phyloP scores from a whole-genome alignment of 805 yeast genomes.

The Blastobotrys mokoenaii region DNA sequence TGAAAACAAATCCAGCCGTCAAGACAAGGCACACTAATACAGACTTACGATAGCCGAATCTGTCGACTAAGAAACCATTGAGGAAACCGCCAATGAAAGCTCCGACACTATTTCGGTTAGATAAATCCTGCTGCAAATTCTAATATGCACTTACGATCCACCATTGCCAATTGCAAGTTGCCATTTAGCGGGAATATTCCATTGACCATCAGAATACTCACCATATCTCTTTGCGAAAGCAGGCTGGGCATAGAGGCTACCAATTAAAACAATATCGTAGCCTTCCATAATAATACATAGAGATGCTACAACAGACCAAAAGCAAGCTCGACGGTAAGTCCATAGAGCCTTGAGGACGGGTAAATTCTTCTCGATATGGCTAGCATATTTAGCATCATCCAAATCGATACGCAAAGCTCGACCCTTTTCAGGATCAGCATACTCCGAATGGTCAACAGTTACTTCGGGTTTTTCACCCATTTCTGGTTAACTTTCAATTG shows the following conservation, averaged over 20 bases:
- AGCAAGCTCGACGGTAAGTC: constrained; percentile 36
- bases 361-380: constrained; percentile 10
- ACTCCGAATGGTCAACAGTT: too few relatives aligned
- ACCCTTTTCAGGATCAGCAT: too few relatives aligned
- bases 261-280: constrained; percentile 34
- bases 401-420: neutral
- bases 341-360: constrained; percentile 28
- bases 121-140: constrained; percentile 5
- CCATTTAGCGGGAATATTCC: constrained; percentile 35
- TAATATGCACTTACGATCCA: constrained; percentile 7
- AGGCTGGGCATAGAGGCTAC: constrained; percentile 37
- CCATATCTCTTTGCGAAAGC: constrained; percentile 38
- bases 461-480: too few relatives aligned
- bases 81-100: constrained; percentile 34
- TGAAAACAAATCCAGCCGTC: constrained; percentile 34
- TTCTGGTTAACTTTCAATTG: too few relatives aligned
- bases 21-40: constrained; percentile 32
- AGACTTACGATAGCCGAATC: constrained; percentile 34
- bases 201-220: constrained; percentile 13
- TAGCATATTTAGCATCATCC: constrained; percentile 7
- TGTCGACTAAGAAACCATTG: constrained; percentile 33
- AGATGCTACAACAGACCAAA: constrained; percentile 40
- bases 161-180: constrained; percentile 28
- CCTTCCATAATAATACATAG: constrained; percentile 41
- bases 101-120: constrained; percentile 33